phyloP scores from a whole-genome alignment of 805 yeast species.

The Sugiyamaella lignohabitans region DNA sequence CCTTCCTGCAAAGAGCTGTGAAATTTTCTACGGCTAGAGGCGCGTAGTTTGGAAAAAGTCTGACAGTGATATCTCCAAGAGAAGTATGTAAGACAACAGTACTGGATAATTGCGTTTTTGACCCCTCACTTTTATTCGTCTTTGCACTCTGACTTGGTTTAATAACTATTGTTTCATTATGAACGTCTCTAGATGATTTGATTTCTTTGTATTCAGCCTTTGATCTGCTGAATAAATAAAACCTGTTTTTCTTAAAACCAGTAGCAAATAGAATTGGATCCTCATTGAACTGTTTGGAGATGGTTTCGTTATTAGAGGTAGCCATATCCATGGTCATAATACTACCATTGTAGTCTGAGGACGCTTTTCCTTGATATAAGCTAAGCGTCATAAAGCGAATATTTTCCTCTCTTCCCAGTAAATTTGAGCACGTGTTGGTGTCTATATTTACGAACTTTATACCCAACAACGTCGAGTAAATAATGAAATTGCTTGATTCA shows the following conservation, averaged over 20 bases:
- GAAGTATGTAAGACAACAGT: constrained; percentile 35
- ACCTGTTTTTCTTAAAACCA: constrained; percentile 22
- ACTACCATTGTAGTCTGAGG: constrained; percentile 12
- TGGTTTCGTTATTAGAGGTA: constrained; percentile 28
- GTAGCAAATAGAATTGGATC: constrained; percentile 32
- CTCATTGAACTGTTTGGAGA: constrained; percentile 21
- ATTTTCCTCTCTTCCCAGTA: constrained; percentile 29
- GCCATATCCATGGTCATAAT: constrained; percentile 30
- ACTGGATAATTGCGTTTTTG: constrained; percentile 1
- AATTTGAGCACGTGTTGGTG: constrained; percentile 23
- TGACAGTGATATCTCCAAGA: constrained; percentile 38
- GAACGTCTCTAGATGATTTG: constrained; percentile 25
- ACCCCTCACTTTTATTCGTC: constrained; percentile 1
- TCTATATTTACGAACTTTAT: constrained; percentile 28
- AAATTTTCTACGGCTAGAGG: constrained; percentile 42
- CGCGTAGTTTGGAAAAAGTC: constrained; percentile 32
- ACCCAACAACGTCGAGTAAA: constrained; percentile 29
- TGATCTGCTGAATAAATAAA: constrained; percentile 27
- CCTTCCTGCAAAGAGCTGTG: constrained; percentile 30
- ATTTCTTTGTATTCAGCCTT: constrained; percentile 18
- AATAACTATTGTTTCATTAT: constrained; percentile 18
- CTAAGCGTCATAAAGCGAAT: constrained; percentile 26
- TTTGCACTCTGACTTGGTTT: neutral
- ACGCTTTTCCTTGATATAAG: constrained; percentile 31
- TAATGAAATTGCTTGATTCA: constrained; percentile 26